A percentile compares a stretch with the other conserved stretches of the same genome.
These are phyloP conservation scores for Microbotryum silenes-acaulis DNA, from an alignment of 1,284 basidiomycete species.

Conservation along the genomic window DNA sequence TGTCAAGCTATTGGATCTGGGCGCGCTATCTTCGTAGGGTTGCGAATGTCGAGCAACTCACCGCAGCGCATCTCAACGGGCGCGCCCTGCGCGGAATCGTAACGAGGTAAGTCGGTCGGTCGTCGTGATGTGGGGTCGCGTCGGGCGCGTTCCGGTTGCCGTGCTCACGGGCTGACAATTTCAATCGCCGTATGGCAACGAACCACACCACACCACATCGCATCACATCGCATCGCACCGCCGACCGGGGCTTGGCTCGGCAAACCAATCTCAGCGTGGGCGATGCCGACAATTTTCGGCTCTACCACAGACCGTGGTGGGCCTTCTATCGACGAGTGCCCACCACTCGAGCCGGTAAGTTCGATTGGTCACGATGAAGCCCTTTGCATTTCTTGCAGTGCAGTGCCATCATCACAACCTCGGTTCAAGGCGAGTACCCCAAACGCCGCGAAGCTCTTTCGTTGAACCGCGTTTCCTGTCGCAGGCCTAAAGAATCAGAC, in stretches of 20 bases:
- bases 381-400: no score
- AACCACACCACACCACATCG: no score
- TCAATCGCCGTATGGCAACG: no score
- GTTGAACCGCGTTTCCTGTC: no score
- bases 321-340: conserved; percentile 61
- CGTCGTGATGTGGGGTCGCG: no score
- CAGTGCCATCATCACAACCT: no score
- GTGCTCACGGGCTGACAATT: no score
- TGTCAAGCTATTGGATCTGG: not conserved
- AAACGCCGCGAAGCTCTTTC: not conserved
- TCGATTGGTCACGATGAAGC: no score
- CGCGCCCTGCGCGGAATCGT: conserved; percentile 9
- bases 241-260: not conserved
- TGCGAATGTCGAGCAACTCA: conserved; percentile 16
- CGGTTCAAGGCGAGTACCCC: not conserved
- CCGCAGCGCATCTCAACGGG: not conserved
- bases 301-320: conserved; percentile 71
- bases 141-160: no score
- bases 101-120: not conserved
- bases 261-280: conserved; percentile 31
- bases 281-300: conserved; percentile 47
- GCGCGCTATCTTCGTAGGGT: conserved; percentile 9
- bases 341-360: not conserved
- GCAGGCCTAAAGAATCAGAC: conserved; percentile 68
- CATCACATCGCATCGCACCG: no score